phyloP scores from a whole-genome alignment of 2,329 filamentous ascomycete genomes.

The Endothia cerciana region DNA sequence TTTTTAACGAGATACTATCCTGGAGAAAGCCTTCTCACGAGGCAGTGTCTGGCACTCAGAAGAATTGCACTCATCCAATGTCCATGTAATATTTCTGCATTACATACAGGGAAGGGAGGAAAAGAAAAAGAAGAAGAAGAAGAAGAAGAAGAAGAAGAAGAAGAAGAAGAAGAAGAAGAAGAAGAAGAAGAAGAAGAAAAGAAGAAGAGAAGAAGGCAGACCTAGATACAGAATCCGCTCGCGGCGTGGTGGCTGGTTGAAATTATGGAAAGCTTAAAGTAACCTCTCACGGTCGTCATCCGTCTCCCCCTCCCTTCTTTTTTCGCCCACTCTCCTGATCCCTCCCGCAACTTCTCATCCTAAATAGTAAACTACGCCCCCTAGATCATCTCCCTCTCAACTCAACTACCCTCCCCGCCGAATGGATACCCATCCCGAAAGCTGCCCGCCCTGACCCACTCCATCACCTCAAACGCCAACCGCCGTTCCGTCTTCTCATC shows the following conservation, averaged over 20 bases:
- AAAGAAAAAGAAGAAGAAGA: too few species aligned
- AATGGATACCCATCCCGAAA: conserved; percentile 40
- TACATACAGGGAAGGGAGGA: not conserved
- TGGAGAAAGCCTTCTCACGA: too few species aligned
- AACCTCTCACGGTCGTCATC: not conserved
- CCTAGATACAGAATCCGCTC: not conserved
- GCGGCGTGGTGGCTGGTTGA: not conserved
- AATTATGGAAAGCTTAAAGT: not conserved
- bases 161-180: not conserved
- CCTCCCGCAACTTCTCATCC: not conserved
- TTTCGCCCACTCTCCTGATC: not conserved
- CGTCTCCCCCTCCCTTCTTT: too few species aligned
- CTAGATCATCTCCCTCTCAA: not conserved
- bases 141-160: too few species aligned
- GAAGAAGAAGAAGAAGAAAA: not conserved
- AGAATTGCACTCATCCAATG: not conserved
- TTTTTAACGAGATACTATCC: not conserved
- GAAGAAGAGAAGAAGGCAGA: not conserved
- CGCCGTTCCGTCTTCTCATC: conserved; percentile 74
- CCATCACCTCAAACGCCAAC: conserved; percentile 84
- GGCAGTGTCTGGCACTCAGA: not conserved
- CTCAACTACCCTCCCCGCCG: conserved; percentile 9
- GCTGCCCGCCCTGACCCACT: conserved; percentile 67
- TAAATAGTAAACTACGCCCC: too few species aligned
- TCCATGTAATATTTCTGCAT: not conserved